Evolutionary conservation across 2,329 filamentous ascomycete genomes (phyloP).

Genomic region (Ramularia endophylla): DNA sequence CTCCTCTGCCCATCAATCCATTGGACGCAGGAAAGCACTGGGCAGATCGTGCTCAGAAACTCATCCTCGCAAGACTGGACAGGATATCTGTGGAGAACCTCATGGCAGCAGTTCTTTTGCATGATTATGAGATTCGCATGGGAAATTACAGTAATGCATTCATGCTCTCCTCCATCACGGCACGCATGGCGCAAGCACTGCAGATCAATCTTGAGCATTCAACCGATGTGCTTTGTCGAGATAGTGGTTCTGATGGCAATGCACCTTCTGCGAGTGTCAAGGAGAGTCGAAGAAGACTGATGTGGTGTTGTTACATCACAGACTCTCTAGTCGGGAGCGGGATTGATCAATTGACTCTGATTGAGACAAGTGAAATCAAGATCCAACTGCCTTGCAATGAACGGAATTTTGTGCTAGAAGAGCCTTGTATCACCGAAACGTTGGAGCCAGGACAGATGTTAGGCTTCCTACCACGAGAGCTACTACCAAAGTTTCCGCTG

Average conservation of each 20-base stretch:
- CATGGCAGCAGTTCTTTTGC: slow-evolving; percentile 21
- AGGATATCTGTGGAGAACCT: slow-evolving; percentile 21
- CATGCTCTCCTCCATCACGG: slow-evolving; percentile 22
- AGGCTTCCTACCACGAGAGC: slow-evolving; percentile 16
- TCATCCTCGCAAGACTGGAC: slow-evolving; percentile 19
- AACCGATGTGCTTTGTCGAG: slow-evolving; percentile 19
- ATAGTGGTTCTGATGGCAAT: slow-evolving; percentile 9
- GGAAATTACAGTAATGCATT: slow-evolving; percentile 22
- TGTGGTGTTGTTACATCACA: slow-evolving; percentile 24
- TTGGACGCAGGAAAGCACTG: slow-evolving; percentile 20
- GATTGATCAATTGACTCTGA: slow-evolving; percentile 21
- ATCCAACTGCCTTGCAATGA: slow-evolving; percentile 23
- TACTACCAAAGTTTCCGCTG: slow-evolving; percentile 19
- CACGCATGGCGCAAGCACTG: slow-evolving; percentile 21
- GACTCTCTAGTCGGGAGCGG: slow-evolving; percentile 21
- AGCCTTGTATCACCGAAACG: slow-evolving; percentile 22
- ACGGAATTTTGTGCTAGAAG: slow-evolving; percentile 20
- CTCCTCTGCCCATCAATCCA: slow-evolving; percentile 13
- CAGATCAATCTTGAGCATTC: slow-evolving; percentile 24
- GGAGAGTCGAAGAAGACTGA: slow-evolving; percentile 21
- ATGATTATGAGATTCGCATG: slow-evolving; percentile 22
- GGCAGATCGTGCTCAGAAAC: slow-evolving; percentile 18
- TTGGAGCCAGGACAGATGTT: slow-evolving; percentile 19
- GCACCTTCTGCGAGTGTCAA: slow-evolving; percentile 21
- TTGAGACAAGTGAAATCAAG: slow-evolving; percentile 23